A percentile compares a stretch with the other conserved stretches of the same genome.
phyloP scores from a whole-genome alignment of 805 yeast genomes.

The Candida dendrica region DNA sequence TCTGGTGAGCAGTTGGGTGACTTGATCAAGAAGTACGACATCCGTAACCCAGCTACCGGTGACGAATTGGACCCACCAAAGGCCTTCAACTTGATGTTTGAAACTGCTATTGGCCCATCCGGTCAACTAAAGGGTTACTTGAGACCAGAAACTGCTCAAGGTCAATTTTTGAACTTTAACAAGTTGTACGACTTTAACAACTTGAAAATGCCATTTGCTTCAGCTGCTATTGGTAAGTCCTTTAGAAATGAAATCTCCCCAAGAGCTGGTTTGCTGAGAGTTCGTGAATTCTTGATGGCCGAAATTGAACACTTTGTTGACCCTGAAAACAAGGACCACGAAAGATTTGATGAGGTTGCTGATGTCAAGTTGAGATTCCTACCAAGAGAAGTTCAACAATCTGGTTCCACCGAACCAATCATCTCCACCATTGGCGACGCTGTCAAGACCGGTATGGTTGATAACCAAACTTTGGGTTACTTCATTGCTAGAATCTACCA shows the following conservation, averaged over 20 bases:
- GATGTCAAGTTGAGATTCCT: conserved; percentile 69
- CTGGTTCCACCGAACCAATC: conserved; percentile 67
- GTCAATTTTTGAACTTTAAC: conserved; percentile 93
- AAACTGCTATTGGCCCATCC: conserved; percentile 98
- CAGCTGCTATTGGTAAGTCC: conserved; percentile 97
- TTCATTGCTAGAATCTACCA: conserved; percentile 88
- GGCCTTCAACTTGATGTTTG: conserved; percentile 97
- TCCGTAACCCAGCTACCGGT: conserved; percentile 87
- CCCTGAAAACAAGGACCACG: conserved; percentile 80
- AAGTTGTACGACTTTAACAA: conserved; percentile 92
- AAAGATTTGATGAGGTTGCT: conserved; percentile 68
- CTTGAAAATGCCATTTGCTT: conserved; percentile 97
- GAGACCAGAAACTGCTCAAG: conserved; percentile 99
- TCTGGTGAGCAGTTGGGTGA: conserved; percentile 91
- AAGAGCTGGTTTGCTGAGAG: conserved; percentile 94
- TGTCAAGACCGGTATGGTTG: conserved; percentile 79
- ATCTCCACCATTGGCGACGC: conserved; percentile 83
- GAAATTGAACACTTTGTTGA: conserved; percentile 98
- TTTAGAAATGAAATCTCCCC: conserved; percentile 99
- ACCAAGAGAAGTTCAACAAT: conserved; percentile 82
- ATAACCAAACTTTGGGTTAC: conserved; percentile 95
- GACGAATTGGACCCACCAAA: conserved; percentile 82
- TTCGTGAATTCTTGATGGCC: conserved; percentile 98
- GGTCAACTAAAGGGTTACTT: conserved; percentile 92
- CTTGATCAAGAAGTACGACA: conserved; percentile 72